Base-by-base conservation (phyloP, 2,329 filamentous ascomycete species). In the Ascochyta pisi region DNA sequence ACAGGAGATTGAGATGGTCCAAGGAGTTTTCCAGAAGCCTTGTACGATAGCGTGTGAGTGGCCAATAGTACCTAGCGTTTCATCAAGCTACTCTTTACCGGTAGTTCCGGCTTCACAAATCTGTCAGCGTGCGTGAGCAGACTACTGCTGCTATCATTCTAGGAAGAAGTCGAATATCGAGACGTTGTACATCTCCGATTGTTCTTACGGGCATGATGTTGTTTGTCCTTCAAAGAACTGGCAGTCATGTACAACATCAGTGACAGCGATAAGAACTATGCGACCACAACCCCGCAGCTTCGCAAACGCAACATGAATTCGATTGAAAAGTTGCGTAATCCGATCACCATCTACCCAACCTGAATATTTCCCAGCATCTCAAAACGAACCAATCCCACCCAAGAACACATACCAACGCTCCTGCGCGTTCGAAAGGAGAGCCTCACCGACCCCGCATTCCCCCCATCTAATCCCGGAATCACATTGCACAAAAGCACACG, bases 31-130 rank as follows among this genome's bases (percentile, higher is more conserved):
- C 50, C 26, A 12, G 40, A 41, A 26, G 45, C 45, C 47, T 53
- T 50, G 34, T 45, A 60, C 10, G 38, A 38, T 27, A 22, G 35
- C 34, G 23, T 58, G 57, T 31, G 41, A 56, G 31, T 56, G 53
- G 47, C 34, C 26, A 22, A 22, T 19, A n/a, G 9, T 13, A 2
- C 4, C 41, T 41, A 41, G 37, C 26, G 46, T 19, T 31, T 47
- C 37, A 47, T 50, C 19, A 47, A 43, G 42, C 37, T 10, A 33
- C 3, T 23, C 22, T 51, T 22, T 31, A 19, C 19, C 19, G 19
- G 19, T 19, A 12, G 15, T 26, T 22, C 33, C 15, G 23, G 16
- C 29, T 38, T 39, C 13, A 44, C 50, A 33, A 44, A 33, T 27
- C 12, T n/a, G 23, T 31, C 7, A 47, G 43, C 29, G 50, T 22